Evolutionary conservation across 345 rosid genomes (phyloP).

Genomic region (Euclidium syriacum): DNA sequence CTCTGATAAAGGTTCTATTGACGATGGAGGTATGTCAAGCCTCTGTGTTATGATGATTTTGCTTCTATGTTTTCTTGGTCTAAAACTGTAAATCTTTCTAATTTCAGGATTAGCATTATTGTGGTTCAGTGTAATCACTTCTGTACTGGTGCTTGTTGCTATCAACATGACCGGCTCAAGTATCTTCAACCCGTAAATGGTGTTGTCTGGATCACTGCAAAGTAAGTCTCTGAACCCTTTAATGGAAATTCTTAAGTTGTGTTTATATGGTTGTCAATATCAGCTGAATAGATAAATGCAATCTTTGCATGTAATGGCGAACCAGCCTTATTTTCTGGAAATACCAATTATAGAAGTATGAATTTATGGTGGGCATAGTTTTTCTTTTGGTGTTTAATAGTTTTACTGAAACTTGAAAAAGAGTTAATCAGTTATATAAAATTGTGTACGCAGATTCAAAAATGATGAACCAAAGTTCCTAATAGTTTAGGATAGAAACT

Average conservation of each 20-base stretch:
- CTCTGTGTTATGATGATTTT: constrained; percentile 12
- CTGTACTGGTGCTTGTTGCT: constrained; percentile 66
- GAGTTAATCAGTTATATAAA: not conserved
- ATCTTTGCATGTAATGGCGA: constrained; percentile 1
- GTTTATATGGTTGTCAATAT: not conserved
- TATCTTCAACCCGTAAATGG: constrained; percentile 82
- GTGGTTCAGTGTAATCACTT: constrained; percentile 72
- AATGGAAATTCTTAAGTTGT: not conserved
- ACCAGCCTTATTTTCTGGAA: not conserved
- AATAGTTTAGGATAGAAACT: not conserved
- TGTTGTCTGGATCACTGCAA: constrained; percentile 18
- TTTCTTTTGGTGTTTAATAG: constrained; percentile 1
- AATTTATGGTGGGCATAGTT: not conserved
- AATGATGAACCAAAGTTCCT: not conserved
- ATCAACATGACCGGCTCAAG: constrained; percentile 61
- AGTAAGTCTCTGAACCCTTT: constrained; percentile 33
- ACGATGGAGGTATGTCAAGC: constrained; percentile 23
- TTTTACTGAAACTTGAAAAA: not conserved
- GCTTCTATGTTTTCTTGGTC: constrained; percentile 8
- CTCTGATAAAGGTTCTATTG: constrained; percentile 23
- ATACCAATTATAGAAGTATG: too few species aligned
- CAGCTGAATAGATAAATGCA: constrained; percentile 1
- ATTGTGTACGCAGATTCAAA: not conserved
- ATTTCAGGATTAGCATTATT: constrained; percentile 66
- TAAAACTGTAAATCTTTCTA: constrained; percentile 4